Percentiles rank a stretch among this genome's conserved stretches.
Evolutionary conservation across 768 basidiomycete genomes (phyloP).

Genomic region (Phaeolepiota aurea): DNA sequence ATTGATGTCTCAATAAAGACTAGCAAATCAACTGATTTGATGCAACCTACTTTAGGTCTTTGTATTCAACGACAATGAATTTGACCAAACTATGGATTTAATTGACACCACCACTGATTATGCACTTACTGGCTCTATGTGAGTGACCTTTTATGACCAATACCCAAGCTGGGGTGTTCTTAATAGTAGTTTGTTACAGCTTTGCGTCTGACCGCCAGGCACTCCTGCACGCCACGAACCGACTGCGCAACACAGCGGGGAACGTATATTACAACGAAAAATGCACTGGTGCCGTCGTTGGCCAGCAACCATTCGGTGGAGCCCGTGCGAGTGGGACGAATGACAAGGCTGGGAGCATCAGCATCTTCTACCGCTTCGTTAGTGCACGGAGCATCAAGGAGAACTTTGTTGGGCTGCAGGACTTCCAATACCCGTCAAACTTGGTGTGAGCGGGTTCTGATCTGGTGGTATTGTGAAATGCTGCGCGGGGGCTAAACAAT

Average conservation of each 20-base stretch:
- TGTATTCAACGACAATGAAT: slow-evolving; percentile 84
- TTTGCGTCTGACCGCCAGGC: slow-evolving; percentile 80
- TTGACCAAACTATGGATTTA: slow-evolving; percentile 78
- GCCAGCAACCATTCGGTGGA: slow-evolving; percentile 97
- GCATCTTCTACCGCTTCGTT: slow-evolving; percentile 68
- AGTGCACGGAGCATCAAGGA: slow-evolving; percentile 94
- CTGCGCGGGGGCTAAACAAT: no score
- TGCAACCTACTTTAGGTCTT: slow-evolving; percentile 43
- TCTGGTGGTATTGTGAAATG: no score
- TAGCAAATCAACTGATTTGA: not conserved
- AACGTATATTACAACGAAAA: slow-evolving; percentile 99
- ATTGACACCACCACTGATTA: slow-evolving; percentile 84
- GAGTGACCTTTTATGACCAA: slow-evolving; percentile 20
- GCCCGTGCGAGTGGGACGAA: slow-evolving; percentile 91
- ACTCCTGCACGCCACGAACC: slow-evolving; percentile 71
- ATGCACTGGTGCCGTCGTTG: slow-evolving; percentile 96
- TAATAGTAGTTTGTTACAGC: slow-evolving; percentile 29
- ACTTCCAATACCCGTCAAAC: slow-evolving; percentile 85
- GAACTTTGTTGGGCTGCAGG: slow-evolving; percentile 80
- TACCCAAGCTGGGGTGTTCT: slow-evolving; percentile 2
- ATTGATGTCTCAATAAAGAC: no score
- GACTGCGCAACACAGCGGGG: slow-evolving; percentile 84
- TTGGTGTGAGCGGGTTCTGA: slow-evolving; percentile 36
- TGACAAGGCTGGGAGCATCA: slow-evolving; percentile 89
- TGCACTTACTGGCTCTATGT: slow-evolving; percentile 94